Conservation (phyloP, 2,329 filamentous ascomycete genomes). For the Gaeumannomyces sp. region DNA sequence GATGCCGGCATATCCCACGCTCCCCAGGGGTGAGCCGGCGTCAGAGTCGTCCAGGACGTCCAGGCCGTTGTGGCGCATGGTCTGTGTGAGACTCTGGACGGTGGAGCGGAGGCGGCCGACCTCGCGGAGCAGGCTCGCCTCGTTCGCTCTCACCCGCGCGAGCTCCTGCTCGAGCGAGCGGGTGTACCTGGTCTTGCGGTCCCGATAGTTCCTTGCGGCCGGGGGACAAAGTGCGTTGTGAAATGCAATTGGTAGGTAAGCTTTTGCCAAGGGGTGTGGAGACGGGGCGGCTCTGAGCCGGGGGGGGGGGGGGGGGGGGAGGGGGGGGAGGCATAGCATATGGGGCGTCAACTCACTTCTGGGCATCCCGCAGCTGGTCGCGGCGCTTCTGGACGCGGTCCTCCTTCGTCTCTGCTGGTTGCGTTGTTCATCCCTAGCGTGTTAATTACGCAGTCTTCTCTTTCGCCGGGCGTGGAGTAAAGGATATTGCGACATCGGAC, state of each 20-base stretch:
- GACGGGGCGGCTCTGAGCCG: too few relatives aligned
- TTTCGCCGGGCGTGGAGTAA: too few relatives aligned
- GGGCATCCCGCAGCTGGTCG: slow-evolving; percentile 23
- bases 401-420: slow-evolving; percentile 14
- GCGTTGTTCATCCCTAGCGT: too few relatives aligned
- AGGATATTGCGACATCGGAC: too few relatives aligned
- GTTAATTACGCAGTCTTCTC: too few relatives aligned
- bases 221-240: too few relatives aligned
- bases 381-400: slow-evolving; percentile 21
- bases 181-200: slow-evolving; percentile 24
- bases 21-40: too few relatives aligned
- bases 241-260: too few relatives aligned
- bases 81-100: slow-evolving; percentile 14
- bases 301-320: too few relatives aligned
- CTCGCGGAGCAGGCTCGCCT: slow-evolving; percentile 18
- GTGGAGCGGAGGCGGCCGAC: slow-evolving; percentile 15
- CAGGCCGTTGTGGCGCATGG: slow-evolving; percentile 17
- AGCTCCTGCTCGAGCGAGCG: slow-evolving; percentile 23
- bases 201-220: slow-evolving; percentile 21
- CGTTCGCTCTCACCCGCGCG: slow-evolving; percentile 14
- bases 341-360: slow-evolving; percentile 17
- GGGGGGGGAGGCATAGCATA: too few relatives aligned
- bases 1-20: too few relatives aligned
- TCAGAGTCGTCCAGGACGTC: slow-evolving; percentile 7
- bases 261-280: too few relatives aligned